A percentile compares a stretch with the other conserved stretches of the same genome.
Evolutionary conservation across 2,329 filamentous ascomycete genomes (phyloP).

Genomic region (Tolypocladium endophyticum): DNA sequence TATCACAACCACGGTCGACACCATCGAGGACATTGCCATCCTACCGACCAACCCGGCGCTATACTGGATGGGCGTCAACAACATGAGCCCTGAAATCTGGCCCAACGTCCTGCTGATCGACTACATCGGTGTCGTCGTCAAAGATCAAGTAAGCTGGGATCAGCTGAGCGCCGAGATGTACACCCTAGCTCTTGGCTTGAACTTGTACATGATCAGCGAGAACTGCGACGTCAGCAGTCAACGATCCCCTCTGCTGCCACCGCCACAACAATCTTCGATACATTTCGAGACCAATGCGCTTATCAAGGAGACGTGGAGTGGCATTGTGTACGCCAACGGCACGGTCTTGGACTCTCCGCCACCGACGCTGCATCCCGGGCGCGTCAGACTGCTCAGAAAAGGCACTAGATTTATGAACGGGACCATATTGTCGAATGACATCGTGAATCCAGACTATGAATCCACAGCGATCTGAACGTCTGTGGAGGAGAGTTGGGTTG

Average conservation of each 20-base stretch:
- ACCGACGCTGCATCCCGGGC: not conserved
- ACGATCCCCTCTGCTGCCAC: conserved; percentile 13
- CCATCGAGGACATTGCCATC: not conserved
- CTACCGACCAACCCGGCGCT: conserved; percentile 19
- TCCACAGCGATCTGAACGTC: not conserved
- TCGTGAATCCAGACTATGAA: not conserved
- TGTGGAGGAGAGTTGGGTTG: not conserved
- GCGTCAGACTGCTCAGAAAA: not conserved
- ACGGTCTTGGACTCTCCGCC: conserved; percentile 12
- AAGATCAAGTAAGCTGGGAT: conserved; percentile 13
- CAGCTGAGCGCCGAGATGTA: conserved; percentile 20
- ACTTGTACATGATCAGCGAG: conserved; percentile 21
- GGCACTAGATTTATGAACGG: not conserved
- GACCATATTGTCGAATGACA: not conserved
- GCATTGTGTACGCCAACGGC: conserved; percentile 20
- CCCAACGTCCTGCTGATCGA: conserved; percentile 21
- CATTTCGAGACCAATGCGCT: not conserved
- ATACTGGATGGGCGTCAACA: conserved; percentile 21
- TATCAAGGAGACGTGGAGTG: conserved; percentile 10
- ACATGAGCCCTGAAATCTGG: conserved; percentile 15
- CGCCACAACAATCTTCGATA: not conserved
- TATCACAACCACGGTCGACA: conserved; percentile 6
- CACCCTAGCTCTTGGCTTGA: conserved; percentile 15
- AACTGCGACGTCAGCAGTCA: conserved; percentile 15
- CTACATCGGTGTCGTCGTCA: conserved; percentile 19